These are phyloP conservation scores for Fragaria vesca DNA, from an alignment of 306 rosid genomes.

Conservation along the genomic window DNA sequence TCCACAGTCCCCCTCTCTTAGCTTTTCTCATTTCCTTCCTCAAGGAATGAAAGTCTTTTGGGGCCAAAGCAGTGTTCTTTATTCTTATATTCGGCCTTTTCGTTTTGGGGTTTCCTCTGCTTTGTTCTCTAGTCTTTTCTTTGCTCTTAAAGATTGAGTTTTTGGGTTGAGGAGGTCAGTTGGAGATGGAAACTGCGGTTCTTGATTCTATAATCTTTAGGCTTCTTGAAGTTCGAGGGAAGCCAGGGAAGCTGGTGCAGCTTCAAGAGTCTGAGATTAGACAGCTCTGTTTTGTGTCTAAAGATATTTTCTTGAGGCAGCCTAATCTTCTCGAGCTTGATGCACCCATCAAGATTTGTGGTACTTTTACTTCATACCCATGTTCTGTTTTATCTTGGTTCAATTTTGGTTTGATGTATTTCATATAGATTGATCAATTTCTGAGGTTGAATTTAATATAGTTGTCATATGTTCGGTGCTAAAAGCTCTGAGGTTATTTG, in stretches of 20 bases:
- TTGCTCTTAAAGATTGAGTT: slow-evolving; percentile 18
- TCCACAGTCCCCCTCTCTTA: neutral
- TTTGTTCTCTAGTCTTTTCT: slow-evolving; percentile 16
- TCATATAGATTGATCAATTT: slow-evolving; percentile 18
- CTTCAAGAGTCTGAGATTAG: slow-evolving; percentile 70
- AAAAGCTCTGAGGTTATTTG: neutral
- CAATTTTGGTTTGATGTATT: neutral
- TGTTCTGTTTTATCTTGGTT: slow-evolving; percentile 17
- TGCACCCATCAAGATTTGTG: slow-evolving; percentile 87
- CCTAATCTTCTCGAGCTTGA: slow-evolving; percentile 84
- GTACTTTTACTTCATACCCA: slow-evolving; percentile 37
- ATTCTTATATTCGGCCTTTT: slow-evolving; percentile 9
- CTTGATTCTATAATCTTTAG: slow-evolving; percentile 64
- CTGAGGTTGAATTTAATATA: slow-evolving; percentile 10
- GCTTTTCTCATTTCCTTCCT: neutral
- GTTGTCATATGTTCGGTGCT: neutral
- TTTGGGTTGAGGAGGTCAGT: neutral
- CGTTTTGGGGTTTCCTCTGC: slow-evolving; percentile 14
- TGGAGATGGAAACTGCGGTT: slow-evolving; percentile 57
- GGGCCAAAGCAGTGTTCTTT: slow-evolving; percentile 13
- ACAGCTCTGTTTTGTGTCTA: slow-evolving; percentile 72
- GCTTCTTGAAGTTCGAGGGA: slow-evolving; percentile 64
- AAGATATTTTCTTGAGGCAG: slow-evolving; percentile 63
- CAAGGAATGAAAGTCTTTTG: slow-evolving; percentile 13
- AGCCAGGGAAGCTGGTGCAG: slow-evolving; percentile 70